A percentile compares a stretch with the other conserved stretches of the same genome.
phyloP scores from a whole-genome alignment of 208 protist genomes.

The Herpetomonas tarakana region DNA sequence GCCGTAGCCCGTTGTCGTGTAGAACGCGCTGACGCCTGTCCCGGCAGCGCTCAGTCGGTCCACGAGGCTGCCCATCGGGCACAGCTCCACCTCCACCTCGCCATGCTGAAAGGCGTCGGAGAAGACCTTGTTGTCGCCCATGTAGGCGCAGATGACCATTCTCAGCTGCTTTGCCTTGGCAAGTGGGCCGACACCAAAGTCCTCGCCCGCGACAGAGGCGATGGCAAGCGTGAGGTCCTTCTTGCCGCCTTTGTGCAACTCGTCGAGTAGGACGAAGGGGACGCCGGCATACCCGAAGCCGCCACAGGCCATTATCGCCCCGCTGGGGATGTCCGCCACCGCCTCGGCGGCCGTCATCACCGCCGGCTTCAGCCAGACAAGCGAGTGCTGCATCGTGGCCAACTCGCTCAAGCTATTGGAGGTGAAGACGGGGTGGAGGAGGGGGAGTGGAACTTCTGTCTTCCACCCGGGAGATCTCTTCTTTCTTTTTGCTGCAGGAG shows the following conservation, averaged over 20 bases:
- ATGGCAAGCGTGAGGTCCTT: conserved; percentile 86
- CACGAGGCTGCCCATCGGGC: conserved; percentile 93
- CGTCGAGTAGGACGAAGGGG: conserved; percentile 86
- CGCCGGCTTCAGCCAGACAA: conserved; percentile 15
- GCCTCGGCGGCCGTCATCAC: conserved; percentile 48
- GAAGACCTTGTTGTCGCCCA: conserved; percentile 94
- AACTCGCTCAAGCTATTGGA: too few relatives aligned
- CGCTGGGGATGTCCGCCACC: conserved; percentile 37
- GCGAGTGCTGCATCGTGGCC: not conserved
- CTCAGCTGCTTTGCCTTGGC: conserved; percentile 67
- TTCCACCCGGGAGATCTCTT: too few relatives aligned
- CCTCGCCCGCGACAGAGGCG: conserved; percentile 90
- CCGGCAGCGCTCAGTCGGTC: conserved; percentile 90
- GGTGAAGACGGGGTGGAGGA: too few relatives aligned
- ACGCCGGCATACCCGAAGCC: conserved; percentile 94
- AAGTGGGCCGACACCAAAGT: conserved; percentile 91
- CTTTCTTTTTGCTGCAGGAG: too few relatives aligned
- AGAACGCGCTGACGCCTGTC: conserved; percentile 95
- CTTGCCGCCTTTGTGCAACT: conserved; percentile 35
- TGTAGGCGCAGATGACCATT: conserved; percentile 87
- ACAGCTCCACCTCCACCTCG: conserved; percentile 94
- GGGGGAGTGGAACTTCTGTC: too few relatives aligned
- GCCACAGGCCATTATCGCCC: conserved; percentile 54
- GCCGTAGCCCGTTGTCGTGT: conserved; percentile 91
- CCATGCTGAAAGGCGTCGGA: conserved; percentile 88